A percentile compares a stretch with the other conserved stretches of the same genome.
Conservation (phyloP, 169 alveolate genomes). For the Plasmodium falciparum region DNA sequence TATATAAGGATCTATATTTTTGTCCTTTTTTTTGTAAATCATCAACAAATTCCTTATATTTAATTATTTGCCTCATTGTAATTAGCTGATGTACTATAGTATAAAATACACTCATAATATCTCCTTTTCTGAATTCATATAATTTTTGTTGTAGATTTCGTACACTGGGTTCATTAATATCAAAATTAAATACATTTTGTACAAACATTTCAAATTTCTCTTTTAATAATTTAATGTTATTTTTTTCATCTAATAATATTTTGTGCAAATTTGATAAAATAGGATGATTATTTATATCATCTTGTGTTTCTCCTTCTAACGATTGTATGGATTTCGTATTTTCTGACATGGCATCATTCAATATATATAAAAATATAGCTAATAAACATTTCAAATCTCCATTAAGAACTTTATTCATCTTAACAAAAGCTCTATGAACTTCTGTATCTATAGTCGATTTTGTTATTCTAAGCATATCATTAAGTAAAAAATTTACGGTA, state of each 20-base stretch:
- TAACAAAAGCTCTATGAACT: slow-evolving; percentile 17
- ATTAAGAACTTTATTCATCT: slow-evolving; percentile 25
- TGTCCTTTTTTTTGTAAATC: neutral
- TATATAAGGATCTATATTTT: slow-evolving; percentile 6
- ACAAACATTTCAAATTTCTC: slow-evolving; percentile 15
- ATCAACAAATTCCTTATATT: slow-evolving; percentile 1
- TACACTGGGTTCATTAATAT: slow-evolving; percentile 5
- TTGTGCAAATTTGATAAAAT: slow-evolving; percentile 10
- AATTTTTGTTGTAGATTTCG: slow-evolving; percentile 18
- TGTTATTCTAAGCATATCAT: slow-evolving; percentile 32
- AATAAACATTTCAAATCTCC: slow-evolving; percentile 27
- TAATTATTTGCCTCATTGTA: neutral
- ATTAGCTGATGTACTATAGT: slow-evolving; percentile 8
- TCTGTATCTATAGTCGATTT: slow-evolving; percentile 6
- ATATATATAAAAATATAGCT: slow-evolving; percentile 13
- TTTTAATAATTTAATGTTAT: slow-evolving; percentile 11
- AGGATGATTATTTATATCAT: neutral
- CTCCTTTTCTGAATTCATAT: slow-evolving; percentile 17
- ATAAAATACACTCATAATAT: slow-evolving; percentile 3
- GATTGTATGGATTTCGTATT: slow-evolving; percentile 6
- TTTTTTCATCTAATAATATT: slow-evolving; percentile 18
- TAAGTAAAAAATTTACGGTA: neutral
- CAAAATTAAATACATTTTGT: slow-evolving; percentile 22
- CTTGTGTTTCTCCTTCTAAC: neutral
- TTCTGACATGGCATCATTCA: neutral